Percentiles rank a stretch among this genome's conserved stretches.
Evolutionary conservation across 495 filamentous ascomycete species (phyloP).

Genomic region (Penicillium maclennaniae): DNA sequence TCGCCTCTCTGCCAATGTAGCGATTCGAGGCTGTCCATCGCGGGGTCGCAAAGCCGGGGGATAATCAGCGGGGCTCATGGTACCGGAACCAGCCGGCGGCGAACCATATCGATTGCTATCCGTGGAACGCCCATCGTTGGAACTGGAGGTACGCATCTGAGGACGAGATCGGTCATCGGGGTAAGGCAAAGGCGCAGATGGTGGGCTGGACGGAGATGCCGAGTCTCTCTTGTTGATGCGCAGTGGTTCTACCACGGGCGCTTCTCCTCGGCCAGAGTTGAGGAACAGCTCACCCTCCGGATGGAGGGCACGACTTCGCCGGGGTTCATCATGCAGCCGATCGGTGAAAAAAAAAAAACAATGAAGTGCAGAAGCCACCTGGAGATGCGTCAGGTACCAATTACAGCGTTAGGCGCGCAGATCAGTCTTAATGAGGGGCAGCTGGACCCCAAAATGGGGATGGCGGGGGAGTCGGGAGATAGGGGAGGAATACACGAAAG

Average conservation of each 20-base stretch:
- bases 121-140: slow-evolving; percentile 36
- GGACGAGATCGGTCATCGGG: slow-evolving; percentile 64
- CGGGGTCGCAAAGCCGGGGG: slow-evolving; percentile 45
- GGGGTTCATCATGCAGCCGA: slow-evolving; percentile 32
- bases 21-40: slow-evolving; percentile 41
- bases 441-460: slow-evolving; percentile 7
- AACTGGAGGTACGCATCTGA: slow-evolving; percentile 36
- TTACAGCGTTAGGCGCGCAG: slow-evolving; percentile 18
- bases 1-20: slow-evolving; percentile 65
- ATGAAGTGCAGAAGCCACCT: slow-evolving; percentile 15
- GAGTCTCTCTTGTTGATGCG: slow-evolving; percentile 73
- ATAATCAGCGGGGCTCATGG: slow-evolving; percentile 39
- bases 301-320: slow-evolving; percentile 50
- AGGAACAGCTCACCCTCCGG: slow-evolving; percentile 76
- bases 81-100: slow-evolving; percentile 27
- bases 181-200: slow-evolving; percentile 57
- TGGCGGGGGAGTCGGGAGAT: not conserved
- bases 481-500: not conserved
- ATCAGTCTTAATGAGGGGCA: slow-evolving; percentile 12
- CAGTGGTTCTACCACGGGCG: slow-evolving; percentile 77
- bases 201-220: slow-evolving; percentile 28
- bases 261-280: slow-evolving; percentile 47
- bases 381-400: slow-evolving; percentile 7
- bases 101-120: slow-evolving; percentile 29
- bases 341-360: not conserved